Percentiles rank a stretch among this genome's conserved stretches.
Evolutionary conservation across 116 monocot genomes (phyloP).

Genomic region (Posidonia oceanica): DNA sequence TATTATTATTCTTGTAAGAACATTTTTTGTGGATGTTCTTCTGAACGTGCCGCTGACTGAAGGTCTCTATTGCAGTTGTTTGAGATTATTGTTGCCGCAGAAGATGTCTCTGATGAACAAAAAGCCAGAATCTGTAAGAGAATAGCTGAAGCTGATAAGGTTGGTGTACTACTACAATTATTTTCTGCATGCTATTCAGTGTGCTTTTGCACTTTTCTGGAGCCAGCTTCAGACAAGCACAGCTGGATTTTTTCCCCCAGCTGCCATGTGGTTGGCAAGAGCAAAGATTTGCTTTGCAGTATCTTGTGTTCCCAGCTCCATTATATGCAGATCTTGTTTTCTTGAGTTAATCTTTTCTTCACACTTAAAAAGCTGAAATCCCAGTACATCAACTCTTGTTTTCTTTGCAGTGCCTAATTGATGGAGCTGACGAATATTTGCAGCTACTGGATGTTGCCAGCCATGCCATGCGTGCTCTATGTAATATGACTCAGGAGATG

Average conservation of each 20-base stretch:
- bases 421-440: slow-evolving; percentile 96
- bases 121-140: slow-evolving; percentile 82
- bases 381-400: not conserved
- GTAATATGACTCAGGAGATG: slow-evolving; percentile 58
- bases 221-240: too few species aligned
- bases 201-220: not conserved
- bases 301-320: not conserved
- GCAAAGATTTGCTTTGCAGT: not conserved
- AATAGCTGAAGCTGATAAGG: slow-evolving; percentile 91
- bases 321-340: too few species aligned
- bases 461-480: slow-evolving; percentile 21
- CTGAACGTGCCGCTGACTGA: not conserved
- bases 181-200: not conserved
- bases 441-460: slow-evolving; percentile 76
- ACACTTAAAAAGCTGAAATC: not conserved
- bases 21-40: not conserved
- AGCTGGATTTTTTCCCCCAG: too few species aligned
- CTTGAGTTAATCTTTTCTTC: not conserved
- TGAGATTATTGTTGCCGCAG: slow-evolving; percentile 49
- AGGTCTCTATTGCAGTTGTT: slow-evolving; percentile 36
- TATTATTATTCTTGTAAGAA: not conserved
- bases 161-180: not conserved
- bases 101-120: slow-evolving; percentile 80
- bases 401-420: slow-evolving; percentile 51
- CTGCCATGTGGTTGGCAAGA: too few species aligned